Conservation (phyloP, 345 rosid species). For the Anastatica hierochuntica region DNA sequence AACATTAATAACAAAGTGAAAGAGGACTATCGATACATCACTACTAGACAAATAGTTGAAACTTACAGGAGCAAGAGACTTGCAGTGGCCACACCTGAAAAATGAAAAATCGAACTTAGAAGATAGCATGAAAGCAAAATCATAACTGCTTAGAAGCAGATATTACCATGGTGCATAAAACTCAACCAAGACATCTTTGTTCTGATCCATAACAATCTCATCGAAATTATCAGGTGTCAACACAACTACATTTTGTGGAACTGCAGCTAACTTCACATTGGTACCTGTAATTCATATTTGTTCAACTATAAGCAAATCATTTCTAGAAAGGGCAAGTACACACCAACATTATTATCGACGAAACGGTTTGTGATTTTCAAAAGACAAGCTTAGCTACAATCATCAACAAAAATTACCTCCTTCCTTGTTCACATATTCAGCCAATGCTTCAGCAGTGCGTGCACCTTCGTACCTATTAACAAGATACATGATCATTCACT, state of each 20-base stretch:
- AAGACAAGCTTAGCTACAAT: slow-evolving; percentile 3
- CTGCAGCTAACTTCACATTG: slow-evolving; percentile 74
- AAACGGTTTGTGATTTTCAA: no score
- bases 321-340: background rate
- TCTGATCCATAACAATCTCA: slow-evolving; percentile 71
- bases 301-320: background rate
- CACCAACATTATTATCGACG: background rate
- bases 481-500: background rate
- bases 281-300: slow-evolving; percentile 55
- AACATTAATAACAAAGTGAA: background rate
- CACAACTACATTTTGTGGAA: slow-evolving; percentile 67
- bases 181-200: slow-evolving; percentile 91
- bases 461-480: slow-evolving; percentile 75
- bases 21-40: background rate
- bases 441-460: slow-evolving; percentile 72
- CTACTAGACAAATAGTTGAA: background rate
- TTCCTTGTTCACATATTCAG: slow-evolving; percentile 83
- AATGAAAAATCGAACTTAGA: slow-evolving; percentile 10
- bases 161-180: slow-evolving; percentile 97
- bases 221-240: slow-evolving; percentile 67
- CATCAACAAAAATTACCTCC: slow-evolving; percentile 46
- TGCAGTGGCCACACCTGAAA: slow-evolving; percentile 99
- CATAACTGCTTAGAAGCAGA: background rate
- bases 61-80: slow-evolving; percentile 94
- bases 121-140: slow-evolving; percentile 11